Evolutionary conservation across 2,329 filamentous ascomycete genomes (phyloP).

Genomic region (Fusarium sororula): DNA sequence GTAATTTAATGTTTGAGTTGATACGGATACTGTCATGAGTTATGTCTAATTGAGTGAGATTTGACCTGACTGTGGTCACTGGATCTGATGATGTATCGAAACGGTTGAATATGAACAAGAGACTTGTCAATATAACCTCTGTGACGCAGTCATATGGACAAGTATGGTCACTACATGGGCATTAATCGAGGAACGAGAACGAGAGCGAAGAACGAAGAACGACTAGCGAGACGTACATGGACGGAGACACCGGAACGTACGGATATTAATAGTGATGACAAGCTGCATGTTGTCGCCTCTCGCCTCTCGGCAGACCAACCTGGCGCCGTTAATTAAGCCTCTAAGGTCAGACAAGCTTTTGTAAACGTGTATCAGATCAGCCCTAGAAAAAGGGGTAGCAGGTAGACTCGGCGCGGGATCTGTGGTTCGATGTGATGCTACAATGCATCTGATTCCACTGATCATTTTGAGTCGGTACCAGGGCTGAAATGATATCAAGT

Average conservation of each 20-base stretch:
- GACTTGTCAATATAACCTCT: neutral
- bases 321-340: neutral
- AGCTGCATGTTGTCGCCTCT: neutral
- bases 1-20: slow-evolving; percentile 29
- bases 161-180: neutral
- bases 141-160: neutral
- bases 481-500: neutral
- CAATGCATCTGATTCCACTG: neutral
- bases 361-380: slow-evolving; percentile 10
- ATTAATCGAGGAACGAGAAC: neutral
- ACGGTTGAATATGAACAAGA: neutral
- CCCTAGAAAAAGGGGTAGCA: slow-evolving; percentile 19
- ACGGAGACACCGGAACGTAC: slow-evolving; percentile 11
- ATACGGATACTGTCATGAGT: neutral
- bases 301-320: neutral
- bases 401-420: neutral
- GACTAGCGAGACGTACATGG: neutral
- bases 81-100: neutral
- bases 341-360: slow-evolving; percentile 25
- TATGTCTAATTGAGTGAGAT: neutral
- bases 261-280: slow-evolving; percentile 3
- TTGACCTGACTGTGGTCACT: too few species aligned
- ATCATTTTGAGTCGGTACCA: neutral
- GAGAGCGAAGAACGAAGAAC: neutral
- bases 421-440: neutral